phyloP scores from a whole-genome alignment of 1,284 basidiomycete species.

The Mycena sp. region DNA sequence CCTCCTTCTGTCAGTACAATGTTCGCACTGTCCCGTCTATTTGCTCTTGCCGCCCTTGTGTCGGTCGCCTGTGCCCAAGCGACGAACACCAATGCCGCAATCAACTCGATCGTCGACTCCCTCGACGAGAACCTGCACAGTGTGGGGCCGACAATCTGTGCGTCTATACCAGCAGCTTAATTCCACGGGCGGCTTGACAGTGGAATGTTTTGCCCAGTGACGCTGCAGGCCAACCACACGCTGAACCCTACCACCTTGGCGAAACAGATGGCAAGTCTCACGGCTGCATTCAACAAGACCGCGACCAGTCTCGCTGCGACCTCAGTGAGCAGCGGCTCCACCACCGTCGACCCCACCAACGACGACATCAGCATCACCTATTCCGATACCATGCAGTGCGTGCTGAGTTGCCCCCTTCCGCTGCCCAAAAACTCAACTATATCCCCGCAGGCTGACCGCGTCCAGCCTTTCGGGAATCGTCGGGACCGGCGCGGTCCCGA shows the following conservation, averaged over 20 bases:
- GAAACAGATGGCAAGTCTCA: conserved; percentile 36
- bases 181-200: neutral
- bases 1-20: neutral
- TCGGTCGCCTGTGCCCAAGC: conserved; percentile 22
- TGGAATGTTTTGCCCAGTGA: conserved; percentile 30
- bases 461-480: conserved; percentile 40
- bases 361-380: conserved; percentile 44
- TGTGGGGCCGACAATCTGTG: conserved; percentile 39
- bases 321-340: conserved; percentile 43
- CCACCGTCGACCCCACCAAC: conserved; percentile 42
- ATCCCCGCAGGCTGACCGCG: conserved; percentile 33
- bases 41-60: conserved; percentile 17
- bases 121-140: conserved; percentile 36
- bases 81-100: conserved; percentile 42
- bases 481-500: conserved; percentile 33
- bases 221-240: conserved; percentile 40
- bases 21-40: conserved; percentile 8
- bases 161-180: conserved; percentile 4
- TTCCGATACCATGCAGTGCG: conserved; percentile 42
- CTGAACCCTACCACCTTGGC: conserved; percentile 39
- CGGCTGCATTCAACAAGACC: conserved; percentile 36
- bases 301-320: conserved; percentile 33
- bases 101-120: conserved; percentile 34
- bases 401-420: neutral
- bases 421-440: neutral